A percentile compares a stretch with the other conserved stretches of the same genome.
phyloP scores from a whole-genome alignment of 2,329 filamentous ascomycete genomes.

The Monascus ruber region DNA sequence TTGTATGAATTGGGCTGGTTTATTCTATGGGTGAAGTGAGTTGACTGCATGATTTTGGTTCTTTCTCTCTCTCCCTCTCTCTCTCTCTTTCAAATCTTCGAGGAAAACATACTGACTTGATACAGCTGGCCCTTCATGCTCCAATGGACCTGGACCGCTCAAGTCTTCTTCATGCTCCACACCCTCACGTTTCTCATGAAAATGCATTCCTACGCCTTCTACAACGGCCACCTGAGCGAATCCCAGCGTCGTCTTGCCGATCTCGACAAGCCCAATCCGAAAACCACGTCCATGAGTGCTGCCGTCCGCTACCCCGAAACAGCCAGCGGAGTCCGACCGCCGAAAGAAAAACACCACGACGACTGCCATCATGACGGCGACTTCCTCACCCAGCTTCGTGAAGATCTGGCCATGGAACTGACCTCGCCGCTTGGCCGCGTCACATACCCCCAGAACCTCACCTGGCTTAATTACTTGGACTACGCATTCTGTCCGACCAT shows the following conservation, averaged over 20 bases:
- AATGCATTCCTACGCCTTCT: constrained; percentile 97
- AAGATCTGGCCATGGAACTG: constrained; percentile 80
- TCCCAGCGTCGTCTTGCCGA: constrained; percentile 68
- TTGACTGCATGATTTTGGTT: constrained; percentile 2
- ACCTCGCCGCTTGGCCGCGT: constrained; percentile 82
- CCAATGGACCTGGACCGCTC: constrained; percentile 92
- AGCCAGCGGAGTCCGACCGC: constrained; percentile 18
- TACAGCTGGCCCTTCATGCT: constrained; percentile 64
- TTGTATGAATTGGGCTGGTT: constrained; percentile 72
- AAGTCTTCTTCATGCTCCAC: constrained; percentile 89
- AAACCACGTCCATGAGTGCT: constrained; percentile 50
- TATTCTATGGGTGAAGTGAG: constrained; percentile 61
- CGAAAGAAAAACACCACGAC: constrained; percentile 5
- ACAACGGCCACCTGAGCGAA: constrained; percentile 88
- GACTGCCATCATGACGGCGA: constrained; percentile 22
- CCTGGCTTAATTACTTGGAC: constrained; percentile 69
- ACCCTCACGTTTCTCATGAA: constrained; percentile 93
- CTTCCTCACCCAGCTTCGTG: constrained; percentile 57
- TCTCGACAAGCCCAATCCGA: constrained; percentile 59
- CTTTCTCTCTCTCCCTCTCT: not conserved
- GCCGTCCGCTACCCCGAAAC: constrained; percentile 65
- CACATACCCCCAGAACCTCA: constrained; percentile 84
- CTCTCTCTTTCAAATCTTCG: too few species aligned
- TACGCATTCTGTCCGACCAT: constrained; percentile 87
- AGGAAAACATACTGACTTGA: too few species aligned